These are phyloP conservation scores for Petrea volubilis DNA, from an alignment of 257 asterid species.

Conservation along the genomic window DNA sequence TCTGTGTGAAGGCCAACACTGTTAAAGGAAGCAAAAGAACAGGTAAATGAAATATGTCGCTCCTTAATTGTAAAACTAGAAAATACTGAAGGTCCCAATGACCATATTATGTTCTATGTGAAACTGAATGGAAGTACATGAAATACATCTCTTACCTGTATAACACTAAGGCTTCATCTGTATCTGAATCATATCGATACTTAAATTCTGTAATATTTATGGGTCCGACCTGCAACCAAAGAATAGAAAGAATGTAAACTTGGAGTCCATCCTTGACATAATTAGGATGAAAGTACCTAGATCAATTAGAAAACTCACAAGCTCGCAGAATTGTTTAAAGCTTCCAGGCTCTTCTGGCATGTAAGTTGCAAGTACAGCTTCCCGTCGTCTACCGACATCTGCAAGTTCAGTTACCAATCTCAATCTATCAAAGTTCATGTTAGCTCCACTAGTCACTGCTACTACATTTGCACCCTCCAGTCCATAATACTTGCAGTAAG, in stretches of 20 bases:
- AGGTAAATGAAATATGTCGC: slow-evolving; percentile 2
- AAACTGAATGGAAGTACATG: slow-evolving; percentile 15
- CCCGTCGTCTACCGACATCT: slow-evolving; percentile 80
- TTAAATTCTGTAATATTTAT: slow-evolving; percentile 83
- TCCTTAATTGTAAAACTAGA: neutral
- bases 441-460: slow-evolving; percentile 88
- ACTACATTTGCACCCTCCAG: slow-evolving; percentile 73
- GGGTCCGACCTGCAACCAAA: slow-evolving; percentile 74
- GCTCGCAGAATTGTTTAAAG: slow-evolving; percentile 72
- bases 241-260: slow-evolving; percentile 14
- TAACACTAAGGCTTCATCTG: slow-evolving; percentile 68
- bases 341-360: slow-evolving; percentile 80
- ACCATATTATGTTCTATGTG: neutral
- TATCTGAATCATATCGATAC: slow-evolving; percentile 70
- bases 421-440: slow-evolving; percentile 89
- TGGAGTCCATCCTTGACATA: neutral
- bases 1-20: slow-evolving; percentile 88
- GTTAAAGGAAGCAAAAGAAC: slow-evolving; percentile 12
- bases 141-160: slow-evolving; percentile 62
- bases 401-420: slow-evolving; percentile 95
- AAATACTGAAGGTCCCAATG: neutral
- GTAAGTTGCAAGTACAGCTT: slow-evolving; percentile 85
- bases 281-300: neutral
- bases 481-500: slow-evolving; percentile 80
- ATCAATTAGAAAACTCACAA: slow-evolving; percentile 42